phyloP scores from a whole-genome alignment of 1,284 basidiomycete genomes.

The Xanthoconium separans region DNA sequence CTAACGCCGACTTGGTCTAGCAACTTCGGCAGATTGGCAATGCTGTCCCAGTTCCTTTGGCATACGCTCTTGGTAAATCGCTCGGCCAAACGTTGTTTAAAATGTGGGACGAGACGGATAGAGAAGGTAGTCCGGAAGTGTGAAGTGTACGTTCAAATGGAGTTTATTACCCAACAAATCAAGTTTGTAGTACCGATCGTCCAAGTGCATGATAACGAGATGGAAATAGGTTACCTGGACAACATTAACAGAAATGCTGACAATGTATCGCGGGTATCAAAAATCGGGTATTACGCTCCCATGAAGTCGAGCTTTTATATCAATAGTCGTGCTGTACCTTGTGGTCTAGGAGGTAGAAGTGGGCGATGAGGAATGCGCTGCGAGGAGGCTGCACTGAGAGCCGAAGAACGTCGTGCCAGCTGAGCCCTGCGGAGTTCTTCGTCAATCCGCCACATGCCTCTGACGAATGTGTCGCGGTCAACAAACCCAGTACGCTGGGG shows the following conservation, averaged over 20 bases:
- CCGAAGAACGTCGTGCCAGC: slow-evolving; percentile 38
- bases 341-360: slow-evolving; percentile 20
- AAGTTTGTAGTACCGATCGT: neutral
- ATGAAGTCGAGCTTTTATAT: slow-evolving; percentile 7
- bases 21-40: slow-evolving; percentile 73
- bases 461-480: slow-evolving; percentile 63
- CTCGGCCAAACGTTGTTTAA: slow-evolving; percentile 49
- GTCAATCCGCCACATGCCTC: slow-evolving; percentile 83
- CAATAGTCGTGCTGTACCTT: slow-evolving; percentile 13
- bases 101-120: slow-evolving; percentile 42
- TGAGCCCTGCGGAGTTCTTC: slow-evolving; percentile 72
- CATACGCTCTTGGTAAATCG: slow-evolving; percentile 58
- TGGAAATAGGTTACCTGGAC: slow-evolving; percentile 16
- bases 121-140: slow-evolving; percentile 47
- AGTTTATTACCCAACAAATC: neutral
- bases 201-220: neutral
- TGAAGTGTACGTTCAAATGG: slow-evolving; percentile 14
- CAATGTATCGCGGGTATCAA: slow-evolving; percentile 17
- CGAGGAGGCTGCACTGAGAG: slow-evolving; percentile 35
- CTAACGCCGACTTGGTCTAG: slow-evolving; percentile 34
- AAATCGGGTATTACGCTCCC: slow-evolving; percentile 16
- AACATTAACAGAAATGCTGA: neutral
- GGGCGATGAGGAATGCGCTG: slow-evolving; percentile 37
- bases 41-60: slow-evolving; percentile 68
- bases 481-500: slow-evolving; percentile 51